Conservation (phyloP, 768 basidiomycete species). For the Saitozyma sp. region DNA sequence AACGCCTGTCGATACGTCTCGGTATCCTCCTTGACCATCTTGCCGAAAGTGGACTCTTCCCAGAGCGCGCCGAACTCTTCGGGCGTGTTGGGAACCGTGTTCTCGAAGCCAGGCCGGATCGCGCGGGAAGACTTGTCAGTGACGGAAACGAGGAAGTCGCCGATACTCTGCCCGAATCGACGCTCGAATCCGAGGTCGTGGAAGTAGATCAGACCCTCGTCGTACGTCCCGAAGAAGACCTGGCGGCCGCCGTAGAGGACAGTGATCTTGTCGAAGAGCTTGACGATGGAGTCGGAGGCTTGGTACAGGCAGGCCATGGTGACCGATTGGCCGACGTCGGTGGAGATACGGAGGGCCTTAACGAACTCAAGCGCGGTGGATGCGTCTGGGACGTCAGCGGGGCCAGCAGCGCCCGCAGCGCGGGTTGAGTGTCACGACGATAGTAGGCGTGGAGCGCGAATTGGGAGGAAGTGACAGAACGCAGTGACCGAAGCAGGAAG, state of each 20-base stretch:
- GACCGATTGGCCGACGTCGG: conserved; percentile 37
- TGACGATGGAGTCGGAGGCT: conserved; percentile 39
- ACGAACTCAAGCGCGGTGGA: conserved; percentile 42
- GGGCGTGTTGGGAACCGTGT: conserved; percentile 36
- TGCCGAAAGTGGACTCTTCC: conserved; percentile 10
- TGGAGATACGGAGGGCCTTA: conserved; percentile 34
- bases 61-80: conserved; percentile 39
- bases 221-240: conserved; percentile 57
- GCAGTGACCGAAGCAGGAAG: too few species aligned
- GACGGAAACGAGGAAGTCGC: conserved; percentile 43
- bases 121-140: conserved; percentile 17
- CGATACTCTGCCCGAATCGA: conserved; percentile 38
- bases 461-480: too few species aligned
- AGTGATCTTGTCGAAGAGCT: conserved; percentile 57
- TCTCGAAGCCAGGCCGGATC: conserved; percentile 17
- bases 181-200: conserved; percentile 46
- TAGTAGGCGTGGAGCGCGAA: too few species aligned
- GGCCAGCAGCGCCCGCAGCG: too few species aligned
- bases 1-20: too few species aligned
- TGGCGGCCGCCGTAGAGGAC: conserved; percentile 57
- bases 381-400: conserved; percentile 18
- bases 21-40: too few species aligned
- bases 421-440: too few species aligned
- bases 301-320: conserved; percentile 48
- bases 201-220: conserved; percentile 54